These are phyloP conservation scores for Miscanthus lutarioriparius DNA, from an alignment of 176 grass and related monocot species.

Conservation along the genomic window DNA sequence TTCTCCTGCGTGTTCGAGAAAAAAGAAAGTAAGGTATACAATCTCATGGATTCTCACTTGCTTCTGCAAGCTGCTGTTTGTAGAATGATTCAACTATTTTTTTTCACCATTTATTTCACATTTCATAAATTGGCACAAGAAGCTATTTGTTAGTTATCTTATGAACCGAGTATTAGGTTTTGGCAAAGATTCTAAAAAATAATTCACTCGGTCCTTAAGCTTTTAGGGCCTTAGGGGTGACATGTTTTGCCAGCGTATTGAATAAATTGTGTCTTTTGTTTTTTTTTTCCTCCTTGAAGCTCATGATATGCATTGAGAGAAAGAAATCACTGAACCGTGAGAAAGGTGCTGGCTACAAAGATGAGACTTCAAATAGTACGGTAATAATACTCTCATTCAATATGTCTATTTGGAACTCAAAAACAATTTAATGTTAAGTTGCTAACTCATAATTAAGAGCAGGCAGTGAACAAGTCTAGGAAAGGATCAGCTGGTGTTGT, in stretches of 20 bases:
- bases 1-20: not conserved
- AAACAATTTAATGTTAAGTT: constrained; percentile 34
- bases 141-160: not conserved
- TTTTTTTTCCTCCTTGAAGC: constrained; percentile 52
- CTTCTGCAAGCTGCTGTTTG: constrained; percentile 12
- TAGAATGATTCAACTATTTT: constrained; percentile 19
- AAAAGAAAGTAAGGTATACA: not conserved
- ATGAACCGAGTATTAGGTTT: not conserved
- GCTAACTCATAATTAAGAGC: constrained; percentile 37
- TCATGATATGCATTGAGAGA: constrained; percentile 85
- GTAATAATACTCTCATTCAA: constrained; percentile 41
- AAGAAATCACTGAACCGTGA: constrained; percentile 69
- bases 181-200: constrained; percentile 12
- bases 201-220: not conserved
- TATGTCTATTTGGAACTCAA: constrained; percentile 27
- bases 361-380: constrained; percentile 51
- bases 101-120: not conserved
- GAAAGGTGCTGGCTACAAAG: constrained; percentile 38
- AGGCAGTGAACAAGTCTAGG: constrained; percentile 47
- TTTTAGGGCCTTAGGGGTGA: not conserved
- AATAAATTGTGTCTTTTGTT: constrained; percentile 18
- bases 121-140: not conserved
- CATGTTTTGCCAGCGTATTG: not conserved
- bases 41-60: not conserved
- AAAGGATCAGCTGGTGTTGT: constrained; percentile 84